phyloP scores from a whole-genome alignment of 306 rosid genomes.

The Phaseolus lunatus region DNA sequence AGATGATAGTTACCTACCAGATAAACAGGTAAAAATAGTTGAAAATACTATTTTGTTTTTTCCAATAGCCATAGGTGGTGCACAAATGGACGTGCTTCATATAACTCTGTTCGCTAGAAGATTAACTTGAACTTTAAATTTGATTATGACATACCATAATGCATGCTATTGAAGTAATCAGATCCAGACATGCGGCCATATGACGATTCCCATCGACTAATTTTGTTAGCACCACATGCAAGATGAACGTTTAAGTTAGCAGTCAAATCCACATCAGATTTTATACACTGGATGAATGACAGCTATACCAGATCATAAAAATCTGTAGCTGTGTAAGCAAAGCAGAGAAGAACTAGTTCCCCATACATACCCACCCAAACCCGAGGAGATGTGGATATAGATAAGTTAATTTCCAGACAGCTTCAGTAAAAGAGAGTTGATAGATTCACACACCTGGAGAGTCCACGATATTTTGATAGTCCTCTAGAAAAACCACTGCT shows the following conservation, averaged over 20 bases:
- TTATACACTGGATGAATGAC: constrained; percentile 25
- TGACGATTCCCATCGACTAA: constrained; percentile 90
- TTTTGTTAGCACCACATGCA: constrained; percentile 49
- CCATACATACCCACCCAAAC: background rate
- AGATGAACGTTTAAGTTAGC: constrained; percentile 44
- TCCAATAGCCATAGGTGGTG: constrained; percentile 7
- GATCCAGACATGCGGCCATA: constrained; percentile 86
- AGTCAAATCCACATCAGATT: constrained; percentile 42
- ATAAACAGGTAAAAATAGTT: constrained; percentile 24
- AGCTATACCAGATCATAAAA: constrained; percentile 33
- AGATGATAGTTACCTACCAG: constrained; percentile 28
- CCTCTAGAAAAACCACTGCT: constrained; percentile 99
- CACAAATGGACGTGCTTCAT: constrained; percentile 13
- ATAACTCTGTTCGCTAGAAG: constrained; percentile 35
- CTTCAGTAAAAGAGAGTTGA: constrained; percentile 14
- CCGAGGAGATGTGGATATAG: background rate
- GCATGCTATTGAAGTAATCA: constrained; percentile 75
- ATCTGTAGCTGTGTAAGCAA: constrained; percentile 20
- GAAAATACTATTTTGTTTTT: constrained; percentile 6
- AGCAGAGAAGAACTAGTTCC: constrained; percentile 21
- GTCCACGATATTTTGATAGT: constrained; percentile 89
- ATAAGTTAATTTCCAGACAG: background rate
- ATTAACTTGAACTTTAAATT: constrained; percentile 32
- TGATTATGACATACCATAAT: constrained; percentile 71
- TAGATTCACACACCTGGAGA: constrained; percentile 74